Evolutionary conservation across 2,329 filamentous ascomycete species (phyloP), one percentile per base, ranked within the genome.

Genomic region (Exophiala viscosa): DNA sequence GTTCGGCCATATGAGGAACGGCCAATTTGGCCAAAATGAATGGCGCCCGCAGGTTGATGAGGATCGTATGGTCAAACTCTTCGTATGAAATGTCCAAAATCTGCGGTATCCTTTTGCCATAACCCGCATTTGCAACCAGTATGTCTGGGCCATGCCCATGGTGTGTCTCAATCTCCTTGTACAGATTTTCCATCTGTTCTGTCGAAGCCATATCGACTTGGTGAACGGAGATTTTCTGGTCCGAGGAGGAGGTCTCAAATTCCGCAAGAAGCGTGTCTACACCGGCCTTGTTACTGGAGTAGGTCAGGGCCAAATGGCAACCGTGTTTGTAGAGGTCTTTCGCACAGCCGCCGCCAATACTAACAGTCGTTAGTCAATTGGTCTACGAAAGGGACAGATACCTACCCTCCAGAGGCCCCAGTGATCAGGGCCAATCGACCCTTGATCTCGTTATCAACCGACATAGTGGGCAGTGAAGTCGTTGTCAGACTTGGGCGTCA

Each of bases 81-180:
- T 73, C 67, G 34, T 73, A 65, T 11, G 70, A 66, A 4, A 86
- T 84, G 51, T 85, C 82, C 62, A 75, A 71, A 41, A 82, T 73
- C 18, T 73, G 66, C 0, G 70, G 66, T 52, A 83, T 78, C 14
- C 82, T 74, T 62, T 82, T 83, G 39, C 83, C 83, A 59, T 84
- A 77, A 0, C 84, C 84, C 1, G 85, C 84, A 62, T 87, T 87
- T 8, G 78, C 80, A 28, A 87, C 67, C 2, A 87, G 70, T 17
- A 87, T 85, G 61, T 86, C 81, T 0, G 82, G 80, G 2, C 73
- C 71, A 28, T 42, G 40, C 5, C 40, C 40, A 23, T 42, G 40
- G 17, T 42, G 17, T 42, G 40, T 28, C 18, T 42, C 40, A 23
- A 42, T 42, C 40, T 42, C 40, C 14, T 20, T 60, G 51, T 82